These are phyloP conservation scores for Clarireedia homoeocarpa DNA, from an alignment of 2,329 filamentous ascomycete genomes.

Conservation along the genomic window DNA sequence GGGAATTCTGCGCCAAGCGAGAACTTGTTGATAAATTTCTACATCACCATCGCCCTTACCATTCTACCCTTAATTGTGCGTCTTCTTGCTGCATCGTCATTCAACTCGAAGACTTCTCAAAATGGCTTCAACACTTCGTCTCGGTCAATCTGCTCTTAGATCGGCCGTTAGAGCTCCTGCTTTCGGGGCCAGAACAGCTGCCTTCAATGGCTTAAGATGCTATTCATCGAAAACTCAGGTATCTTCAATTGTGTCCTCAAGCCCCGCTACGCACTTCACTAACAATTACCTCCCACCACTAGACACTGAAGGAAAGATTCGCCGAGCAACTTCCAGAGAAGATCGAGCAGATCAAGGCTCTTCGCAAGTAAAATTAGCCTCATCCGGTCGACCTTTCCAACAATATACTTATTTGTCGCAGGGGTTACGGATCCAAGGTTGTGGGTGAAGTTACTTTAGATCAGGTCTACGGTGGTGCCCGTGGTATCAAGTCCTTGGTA, in stretches of 20 bases:
- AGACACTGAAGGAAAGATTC: conserved; percentile 98
- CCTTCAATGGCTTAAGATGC: conserved; percentile 78
- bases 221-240: conserved; percentile 93
- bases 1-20: not conserved
- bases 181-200: conserved; percentile 59
- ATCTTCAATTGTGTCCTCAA: conserved; percentile 29
- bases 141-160: conserved; percentile 76
- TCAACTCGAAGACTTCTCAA: conserved; percentile 26
- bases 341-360: conserved; percentile 98
- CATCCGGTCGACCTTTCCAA: not conserved
- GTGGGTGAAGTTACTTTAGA: conserved; percentile 97
- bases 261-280: conserved; percentile 17
- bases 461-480: conserved; percentile 98
- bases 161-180: conserved; percentile 61
- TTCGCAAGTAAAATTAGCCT: conserved; percentile 69
- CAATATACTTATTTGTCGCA: conserved; percentile 34
- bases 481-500: conserved; percentile 96
- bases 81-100: conserved; percentile 13
- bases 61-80: conserved; percentile 21
- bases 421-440: conserved; percentile 91
- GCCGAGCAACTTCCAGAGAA: conserved; percentile 91
- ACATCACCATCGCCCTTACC: conserved; percentile 25
- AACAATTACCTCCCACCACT: conserved; percentile 10
- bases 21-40: conserved; percentile 21
- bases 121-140: conserved; percentile 80